These are phyloP conservation scores for Parasitella parasitica DNA, from an alignment of 371 early-diverging fungal species.

Conservation along the genomic window DNA sequence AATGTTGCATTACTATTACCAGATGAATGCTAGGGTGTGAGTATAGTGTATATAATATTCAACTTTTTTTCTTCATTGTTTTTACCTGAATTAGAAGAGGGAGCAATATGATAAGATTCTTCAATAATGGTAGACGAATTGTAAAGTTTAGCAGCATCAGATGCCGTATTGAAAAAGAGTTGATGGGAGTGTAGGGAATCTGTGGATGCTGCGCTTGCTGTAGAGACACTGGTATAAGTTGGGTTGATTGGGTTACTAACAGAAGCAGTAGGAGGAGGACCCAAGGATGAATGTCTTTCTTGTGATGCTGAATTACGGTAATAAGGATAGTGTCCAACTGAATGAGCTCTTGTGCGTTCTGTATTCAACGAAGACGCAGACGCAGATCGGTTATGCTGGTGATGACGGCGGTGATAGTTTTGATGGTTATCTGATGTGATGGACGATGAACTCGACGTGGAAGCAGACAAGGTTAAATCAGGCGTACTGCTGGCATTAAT, in stretches of 20 bases:
- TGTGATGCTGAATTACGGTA: constrained; percentile 17
- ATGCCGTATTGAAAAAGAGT: not conserved
- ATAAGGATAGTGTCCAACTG: constrained; percentile 39
- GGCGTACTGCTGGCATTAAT: not conserved
- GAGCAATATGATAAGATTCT: constrained; percentile 7
- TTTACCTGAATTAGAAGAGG: constrained; percentile 3
- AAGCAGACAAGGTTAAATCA: constrained; percentile 21
- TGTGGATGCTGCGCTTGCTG: not conserved
- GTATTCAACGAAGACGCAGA: constrained; percentile 14
- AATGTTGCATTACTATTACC: not conserved
- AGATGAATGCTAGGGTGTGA: too few species aligned
- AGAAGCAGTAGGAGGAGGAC: constrained; percentile 13
- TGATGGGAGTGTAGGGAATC: not conserved
- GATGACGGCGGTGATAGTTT: not conserved
- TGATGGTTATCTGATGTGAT: constrained; percentile 16
- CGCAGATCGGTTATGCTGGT: constrained; percentile 4
- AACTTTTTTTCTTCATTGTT: too few species aligned
- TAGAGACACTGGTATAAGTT: not conserved
- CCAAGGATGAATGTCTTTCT: constrained; percentile 24
- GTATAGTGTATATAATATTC: too few species aligned
- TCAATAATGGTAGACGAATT: constrained; percentile 12
- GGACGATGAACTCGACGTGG: constrained; percentile 34
- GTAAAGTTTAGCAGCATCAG: constrained; percentile 2
- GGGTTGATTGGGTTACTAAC: not conserved
- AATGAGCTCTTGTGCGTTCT: constrained; percentile 38